Evolutionary conservation across 345 rosid species (phyloP), one percentile per base, ranked within the genome.

Genomic region (Boechera stricta): DNA sequence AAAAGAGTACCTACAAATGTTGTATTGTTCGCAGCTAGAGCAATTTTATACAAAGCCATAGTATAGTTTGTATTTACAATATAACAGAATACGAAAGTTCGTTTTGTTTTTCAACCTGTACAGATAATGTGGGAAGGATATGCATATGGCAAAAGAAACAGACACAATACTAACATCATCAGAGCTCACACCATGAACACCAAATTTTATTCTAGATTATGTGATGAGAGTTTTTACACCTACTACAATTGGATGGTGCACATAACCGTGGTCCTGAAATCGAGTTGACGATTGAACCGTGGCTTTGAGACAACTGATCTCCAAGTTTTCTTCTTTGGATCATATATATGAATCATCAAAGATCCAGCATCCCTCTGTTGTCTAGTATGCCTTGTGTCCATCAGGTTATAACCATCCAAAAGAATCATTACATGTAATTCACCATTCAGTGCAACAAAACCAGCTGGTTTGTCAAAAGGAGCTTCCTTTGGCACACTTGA

Each of bases 301-400:
- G 84, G 84, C 84, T 82, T 90, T 33, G 90, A 41, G 32, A 74
- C 16, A 9, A 87, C 41, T 15, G 75, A 81, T 65, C 97, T 86
- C 98, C 97, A 94, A 29, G 87, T 85, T 82, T 86, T 94, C 84
- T 78, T 86, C 81, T 74, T 81, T 0, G 91, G 97, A 79, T 88
- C 74, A 76, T 92, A 94, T 49, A 86, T 81, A 80, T 91, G 97
- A 81, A 87, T 73, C 71, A 87, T 74, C 55, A 92, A 76, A 6
- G 85, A 44, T 44, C 89, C 91, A 52, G 69, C 86, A 72, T 80
- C 86, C 70, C 84, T 90, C 55, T 52, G 87, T 67, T 80, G 84
- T 49, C 88, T 75, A 32, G 82, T 61, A 56, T 85, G 62, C 66
- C 85, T 81, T 1, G 72, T 77, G 42, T 88, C 88, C 44, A 83